A percentile compares a stretch with the other conserved stretches of the same genome.
Conservation (phyloP, 371 early-diverging fungal species). For the Furculomyces boomerangus region DNA sequence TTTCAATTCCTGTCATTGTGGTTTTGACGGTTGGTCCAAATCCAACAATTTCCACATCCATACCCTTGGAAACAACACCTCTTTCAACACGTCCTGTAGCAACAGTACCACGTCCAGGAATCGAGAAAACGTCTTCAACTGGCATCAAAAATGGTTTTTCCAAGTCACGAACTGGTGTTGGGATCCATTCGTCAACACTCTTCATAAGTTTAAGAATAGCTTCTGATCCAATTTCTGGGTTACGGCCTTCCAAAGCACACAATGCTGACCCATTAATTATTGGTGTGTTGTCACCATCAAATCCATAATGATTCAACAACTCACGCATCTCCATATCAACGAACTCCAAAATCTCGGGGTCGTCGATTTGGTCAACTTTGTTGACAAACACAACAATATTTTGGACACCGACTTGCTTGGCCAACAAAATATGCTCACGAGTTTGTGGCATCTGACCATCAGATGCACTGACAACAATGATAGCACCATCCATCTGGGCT, state of each 20-base stretch:
- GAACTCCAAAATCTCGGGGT: slow-evolving; percentile 92
- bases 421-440: slow-evolving; percentile 92
- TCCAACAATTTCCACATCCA: slow-evolving; percentile 93
- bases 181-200: slow-evolving; percentile 85
- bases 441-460: slow-evolving; percentile 95
- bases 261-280: slow-evolving; percentile 92
- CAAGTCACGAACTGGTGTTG: slow-evolving; percentile 82
- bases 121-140: slow-evolving; percentile 92
- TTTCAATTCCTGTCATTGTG: slow-evolving; percentile 89
- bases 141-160: slow-evolving; percentile 99
- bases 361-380: slow-evolving; percentile 97
- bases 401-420: slow-evolving; percentile 91
- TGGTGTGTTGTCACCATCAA: slow-evolving; percentile 84
- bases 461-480: slow-evolving; percentile 95
- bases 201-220: slow-evolving; percentile 79
- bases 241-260: slow-evolving; percentile 82
- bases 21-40: slow-evolving; percentile 77
- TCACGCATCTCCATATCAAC: slow-evolving; percentile 99
- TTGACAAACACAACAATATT: slow-evolving; percentile 95
- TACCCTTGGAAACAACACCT: slow-evolving; percentile 84
- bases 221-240: slow-evolving; percentile 81
- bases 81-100: slow-evolving; percentile 96
- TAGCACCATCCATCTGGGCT: slow-evolving; percentile 97
- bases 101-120: slow-evolving; percentile 98
- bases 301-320: slow-evolving; percentile 78